Evolutionary conservation across 805 yeast species (phyloP), one percentile per base, ranked within the genome.

Genomic region (Tetrapisispora namnaoensis): DNA sequence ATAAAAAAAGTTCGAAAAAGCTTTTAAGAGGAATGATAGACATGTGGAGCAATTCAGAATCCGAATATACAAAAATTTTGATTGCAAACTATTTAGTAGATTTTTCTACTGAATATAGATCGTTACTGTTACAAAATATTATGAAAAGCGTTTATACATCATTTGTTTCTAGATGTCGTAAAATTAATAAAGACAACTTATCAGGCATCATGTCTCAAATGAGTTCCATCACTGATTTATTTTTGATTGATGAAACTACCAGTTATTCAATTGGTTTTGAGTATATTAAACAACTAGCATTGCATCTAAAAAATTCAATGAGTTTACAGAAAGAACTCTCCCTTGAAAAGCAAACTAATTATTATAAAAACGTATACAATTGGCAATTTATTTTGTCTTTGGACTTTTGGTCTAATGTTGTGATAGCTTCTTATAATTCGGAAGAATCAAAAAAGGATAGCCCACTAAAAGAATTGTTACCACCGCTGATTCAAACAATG

Each of bases 311-410:
- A 72, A 80, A 80, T 63, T 79, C 86, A 61, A 80, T 86, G 57
- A 83, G 76, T 55, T 80, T 87, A 59, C 77, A 80, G 68, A 72
- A 72, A 48, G 41, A 32, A 45, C 63, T 71, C 28, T 53, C 49
- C 10, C 59, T 55, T 35, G 47, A 52, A 18, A 63, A 68, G 52
- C 63, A 71, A n/a, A 79, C 85, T 55, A 91, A 83, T 51, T 88
- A 93, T 36, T 83, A 78, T 68, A 88, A 86, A 68, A 73, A 85
- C 43, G 82, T 93, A 38, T 93, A 91, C 71, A 93, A 95, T 71
- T 93, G 99, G 99, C 98, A 90, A 69, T 93, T 78, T 65, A 80
- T 89, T 55, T 97, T 93, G 66, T 86, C 97, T 1, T 74, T 93
- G 53, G 98, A 93, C 69, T 91, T 91, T 68, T 93, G 98, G 98